Evolutionary conservation across 2,329 filamentous ascomycete genomes (phyloP).

Genomic region (Fusarium sp.): DNA sequence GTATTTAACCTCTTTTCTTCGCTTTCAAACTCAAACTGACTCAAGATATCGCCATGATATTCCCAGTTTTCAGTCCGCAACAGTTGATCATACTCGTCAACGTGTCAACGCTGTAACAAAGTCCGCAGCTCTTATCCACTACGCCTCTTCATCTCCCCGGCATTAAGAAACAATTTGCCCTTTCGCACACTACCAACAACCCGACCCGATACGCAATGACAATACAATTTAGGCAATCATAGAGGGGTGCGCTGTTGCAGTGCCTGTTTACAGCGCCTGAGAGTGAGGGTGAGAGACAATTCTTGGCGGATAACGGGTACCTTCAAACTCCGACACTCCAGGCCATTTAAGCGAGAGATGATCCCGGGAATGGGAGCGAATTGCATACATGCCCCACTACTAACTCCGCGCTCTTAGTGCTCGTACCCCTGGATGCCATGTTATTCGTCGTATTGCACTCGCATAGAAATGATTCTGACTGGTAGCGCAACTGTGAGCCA

Average conservation of each 20-base stretch:
- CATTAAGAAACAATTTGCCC: background rate
- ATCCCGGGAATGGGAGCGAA: conserved; percentile 25
- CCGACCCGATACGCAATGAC: conserved; percentile 32
- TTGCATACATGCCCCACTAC: conserved; percentile 16
- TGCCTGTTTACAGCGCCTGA: background rate
- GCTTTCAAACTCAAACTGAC: background rate
- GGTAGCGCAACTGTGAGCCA: background rate
- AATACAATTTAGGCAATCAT: background rate
- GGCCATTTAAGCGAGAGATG: conserved; percentile 19
- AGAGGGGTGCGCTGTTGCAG: conserved; percentile 3
- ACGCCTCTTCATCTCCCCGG: background rate
- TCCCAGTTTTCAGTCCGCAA: background rate
- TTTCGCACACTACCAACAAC: conserved; percentile 34
- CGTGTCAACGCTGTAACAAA: conserved; percentile 1
- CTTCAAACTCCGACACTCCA: conserved; percentile 25
- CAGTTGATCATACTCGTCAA: background rate
- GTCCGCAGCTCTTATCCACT: conserved; percentile 7
- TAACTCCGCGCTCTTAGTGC: conserved; percentile 8
- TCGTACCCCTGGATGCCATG: conserved; percentile 18
- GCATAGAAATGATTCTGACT: background rate
- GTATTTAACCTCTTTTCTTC: background rate
- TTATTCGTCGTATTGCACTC: background rate
- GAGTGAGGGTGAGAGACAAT: background rate
- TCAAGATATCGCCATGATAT: conserved; percentile 1
- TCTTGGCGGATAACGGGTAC: conserved; percentile 33